Conservation (phyloP, 1,284 basidiomycete genomes). For the Trichosporon inkin region DNA sequence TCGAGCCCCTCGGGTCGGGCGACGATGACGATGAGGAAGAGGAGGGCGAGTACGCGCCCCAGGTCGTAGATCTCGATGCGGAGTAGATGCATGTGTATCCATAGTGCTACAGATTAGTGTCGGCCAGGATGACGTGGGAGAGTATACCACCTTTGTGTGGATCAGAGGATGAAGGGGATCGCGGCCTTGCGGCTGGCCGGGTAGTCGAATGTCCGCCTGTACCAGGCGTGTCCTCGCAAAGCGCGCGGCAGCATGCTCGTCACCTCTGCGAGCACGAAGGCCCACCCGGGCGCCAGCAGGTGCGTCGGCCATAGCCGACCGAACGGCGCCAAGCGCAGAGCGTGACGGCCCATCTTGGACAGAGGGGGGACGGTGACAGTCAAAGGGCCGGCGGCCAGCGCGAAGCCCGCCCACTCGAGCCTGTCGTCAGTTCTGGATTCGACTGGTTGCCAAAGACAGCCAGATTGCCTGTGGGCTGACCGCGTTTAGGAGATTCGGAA, state of each 20-base stretch:
- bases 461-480: too few species aligned
- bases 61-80: constrained; percentile 41
- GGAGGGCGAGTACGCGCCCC: constrained; percentile 50
- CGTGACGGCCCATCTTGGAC: neutral
- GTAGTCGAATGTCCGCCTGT: constrained; percentile 66
- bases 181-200: constrained; percentile 62
- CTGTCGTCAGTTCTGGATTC: constrained; percentile 36
- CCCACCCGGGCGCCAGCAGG: constrained; percentile 62
- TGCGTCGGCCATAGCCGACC: constrained; percentile 24
- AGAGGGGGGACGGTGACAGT: constrained; percentile 19
- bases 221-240: constrained; percentile 74
- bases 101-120: constrained; percentile 4
- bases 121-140: neutral
- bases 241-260: constrained; percentile 73
- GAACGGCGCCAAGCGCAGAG: neutral
- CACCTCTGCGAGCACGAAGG: constrained; percentile 69
- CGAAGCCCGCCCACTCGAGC: constrained; percentile 78
- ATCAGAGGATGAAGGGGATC: constrained; percentile 62
- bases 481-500: too few species aligned
- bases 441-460: neutral
- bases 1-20: constrained; percentile 24
- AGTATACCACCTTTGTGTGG: too few species aligned
- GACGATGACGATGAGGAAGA: constrained; percentile 39
- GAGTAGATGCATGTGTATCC: constrained; percentile 11
- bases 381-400: constrained; percentile 55